Base-by-base conservation (phyloP, 371 early-diverging fungal species). In the Zychaea mexicana region DNA sequence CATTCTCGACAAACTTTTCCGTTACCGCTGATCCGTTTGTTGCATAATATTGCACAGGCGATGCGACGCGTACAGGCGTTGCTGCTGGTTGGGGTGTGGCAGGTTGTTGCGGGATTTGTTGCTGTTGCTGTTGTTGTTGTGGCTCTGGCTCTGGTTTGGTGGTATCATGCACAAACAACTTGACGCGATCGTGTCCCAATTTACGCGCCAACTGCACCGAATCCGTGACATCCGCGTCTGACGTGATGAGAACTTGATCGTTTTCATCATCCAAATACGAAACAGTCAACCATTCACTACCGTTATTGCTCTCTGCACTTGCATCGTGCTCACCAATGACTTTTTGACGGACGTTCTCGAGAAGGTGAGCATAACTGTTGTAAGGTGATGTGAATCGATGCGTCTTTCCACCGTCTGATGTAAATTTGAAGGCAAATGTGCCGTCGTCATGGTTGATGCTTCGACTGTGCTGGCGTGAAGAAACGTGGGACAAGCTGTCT, bases 261-360 rank as follows among this genome's bases (percentile, higher is more conserved):
- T 89, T 84, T 46, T 96, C 96, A 57, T 95, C 95, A 69, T 96
- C 96, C 61, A 91, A 55, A 72, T 95, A 96, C 1, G 87, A 88
- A 27, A 96, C 72, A 17, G 79, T 87, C 31, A 89, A 73, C 79
- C 78, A 77, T n/a, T 72, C 74, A 12, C 60, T n/a, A 13, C 1
- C 26, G 28, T 22, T n/a, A n/a, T n/a, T 31, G 2, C 33, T 36
- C 15, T 67, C 64, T n/a, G 62, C 57, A 27, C 45, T 58, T 3
- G 31, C 54, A 26, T 49, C 60, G 46, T 73, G 76, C 26, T 73
- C 74, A 3, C 57, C 49, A 31, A 66, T 53, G 8, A 75, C 30
- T 39, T 77, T 80, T 6, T 63, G 57, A 4, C 73, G 70, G 45
- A 91, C 81, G 12, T 78, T 75, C 36, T 81, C 75, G 52, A 80